These are phyloP conservation scores for Talaromyces sp. DNA, from an alignment of 2,329 filamentous ascomycete species.

Conservation along the genomic window DNA sequence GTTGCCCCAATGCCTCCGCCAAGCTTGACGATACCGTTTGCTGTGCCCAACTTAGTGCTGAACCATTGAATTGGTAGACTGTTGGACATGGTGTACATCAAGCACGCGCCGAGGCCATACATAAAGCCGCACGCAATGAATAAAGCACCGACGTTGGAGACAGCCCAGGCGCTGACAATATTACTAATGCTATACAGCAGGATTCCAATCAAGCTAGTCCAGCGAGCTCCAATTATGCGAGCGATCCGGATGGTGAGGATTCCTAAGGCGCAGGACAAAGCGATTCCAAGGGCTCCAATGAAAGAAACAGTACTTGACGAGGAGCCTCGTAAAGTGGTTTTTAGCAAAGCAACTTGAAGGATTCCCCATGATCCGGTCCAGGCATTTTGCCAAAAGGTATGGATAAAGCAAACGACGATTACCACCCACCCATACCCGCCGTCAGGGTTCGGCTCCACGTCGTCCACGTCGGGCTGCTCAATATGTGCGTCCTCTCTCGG, in stretches of 20 bases:
- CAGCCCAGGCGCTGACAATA: neutral
- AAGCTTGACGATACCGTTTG: constrained; percentile 1
- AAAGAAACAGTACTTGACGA: neutral
- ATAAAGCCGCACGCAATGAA: neutral
- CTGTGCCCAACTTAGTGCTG: neutral
- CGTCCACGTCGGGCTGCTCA: too few species aligned
- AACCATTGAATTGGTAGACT: constrained; percentile 1
- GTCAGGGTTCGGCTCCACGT: neutral
- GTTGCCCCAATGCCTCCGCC: neutral
- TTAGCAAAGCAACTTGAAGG: neutral
- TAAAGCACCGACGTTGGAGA: neutral
- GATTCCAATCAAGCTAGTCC: neutral
- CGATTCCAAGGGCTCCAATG: neutral
- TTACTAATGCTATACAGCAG: neutral
- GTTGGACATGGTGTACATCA: constrained; percentile 2
- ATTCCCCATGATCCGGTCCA: constrained; percentile 3
- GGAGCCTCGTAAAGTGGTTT: neutral
- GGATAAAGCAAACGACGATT: constrained; percentile 2
- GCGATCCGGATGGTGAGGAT: neutral
- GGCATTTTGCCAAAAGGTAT: neutral
- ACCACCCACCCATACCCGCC: constrained; percentile 1
- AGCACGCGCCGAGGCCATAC: neutral
- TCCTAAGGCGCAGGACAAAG: neutral
- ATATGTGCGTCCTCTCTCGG: too few species aligned
- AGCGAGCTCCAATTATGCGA: neutral